Percentiles rank a stretch among this genome's conserved stretches.
These are phyloP conservation scores for Ascodesmis nigricans DNA, from an alignment of 495 filamentous ascomycete species.

Conservation along the genomic window DNA sequence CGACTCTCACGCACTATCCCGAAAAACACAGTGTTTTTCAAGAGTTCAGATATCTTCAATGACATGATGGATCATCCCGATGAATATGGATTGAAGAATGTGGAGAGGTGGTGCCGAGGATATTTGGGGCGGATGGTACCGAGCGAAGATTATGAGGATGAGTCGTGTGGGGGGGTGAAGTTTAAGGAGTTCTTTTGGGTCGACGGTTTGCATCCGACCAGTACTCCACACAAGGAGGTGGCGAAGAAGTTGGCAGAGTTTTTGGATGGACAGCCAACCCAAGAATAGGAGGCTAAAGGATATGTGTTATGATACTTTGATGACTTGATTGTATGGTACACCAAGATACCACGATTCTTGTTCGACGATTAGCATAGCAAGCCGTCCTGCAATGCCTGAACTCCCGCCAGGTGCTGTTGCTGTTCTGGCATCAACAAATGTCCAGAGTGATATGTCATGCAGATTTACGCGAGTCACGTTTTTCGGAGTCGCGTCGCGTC, in stretches of 20 bases:
- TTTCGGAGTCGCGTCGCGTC: no score
- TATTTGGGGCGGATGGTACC: background rate
- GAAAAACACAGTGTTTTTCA: constrained; percentile 26
- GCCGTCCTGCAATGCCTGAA: no score
- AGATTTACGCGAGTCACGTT: no score
- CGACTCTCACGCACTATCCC: constrained; percentile 21
- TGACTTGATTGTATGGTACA: no score
- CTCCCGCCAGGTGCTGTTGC: no score
- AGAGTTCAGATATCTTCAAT: constrained; percentile 30
- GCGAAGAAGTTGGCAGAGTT: constrained; percentile 29
- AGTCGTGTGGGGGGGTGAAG: constrained; percentile 26
- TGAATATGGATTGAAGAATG: constrained; percentile 32
- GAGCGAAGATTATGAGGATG: constrained; percentile 19
- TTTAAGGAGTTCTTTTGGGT: constrained; percentile 44
- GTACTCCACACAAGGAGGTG: constrained; percentile 34
- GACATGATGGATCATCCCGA: constrained; percentile 32
- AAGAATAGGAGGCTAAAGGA: no score
- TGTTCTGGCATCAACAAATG: no score
- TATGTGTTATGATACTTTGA: no score
- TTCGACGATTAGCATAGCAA: no score
- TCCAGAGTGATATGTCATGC: no score
- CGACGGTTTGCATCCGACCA: constrained; percentile 38
- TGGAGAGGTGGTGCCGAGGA: background rate
- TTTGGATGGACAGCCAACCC: constrained; percentile 20
- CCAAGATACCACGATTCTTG: no score